phyloP scores from a whole-genome alignment of 306 rosid genomes.

The Urtica urens region DNA sequence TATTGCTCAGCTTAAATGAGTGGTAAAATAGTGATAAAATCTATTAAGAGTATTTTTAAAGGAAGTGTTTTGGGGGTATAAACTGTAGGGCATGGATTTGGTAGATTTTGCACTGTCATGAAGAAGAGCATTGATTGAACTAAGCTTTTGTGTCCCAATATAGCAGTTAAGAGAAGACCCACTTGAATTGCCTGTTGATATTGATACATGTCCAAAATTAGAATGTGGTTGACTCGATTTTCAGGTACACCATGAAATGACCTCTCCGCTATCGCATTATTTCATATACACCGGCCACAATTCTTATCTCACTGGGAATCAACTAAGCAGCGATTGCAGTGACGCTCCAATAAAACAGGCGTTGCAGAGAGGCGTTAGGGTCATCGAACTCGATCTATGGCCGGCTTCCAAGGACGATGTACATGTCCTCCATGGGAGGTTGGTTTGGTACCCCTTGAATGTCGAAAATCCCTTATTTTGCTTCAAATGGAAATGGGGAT shows the following conservation, averaged over 20 bases:
- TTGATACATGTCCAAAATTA: background rate
- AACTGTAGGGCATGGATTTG: too few species aligned
- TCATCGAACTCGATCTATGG: constrained; percentile 85
- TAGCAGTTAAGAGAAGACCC: too few species aligned
- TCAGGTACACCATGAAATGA: constrained; percentile 95
- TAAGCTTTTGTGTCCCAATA: too few species aligned
- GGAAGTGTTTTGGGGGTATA: too few species aligned
- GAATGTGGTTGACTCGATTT: background rate
- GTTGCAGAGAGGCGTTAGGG: constrained; percentile 57
- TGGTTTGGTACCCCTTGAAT: constrained; percentile 23
- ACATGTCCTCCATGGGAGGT: constrained; percentile 83
- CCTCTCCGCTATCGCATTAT: constrained; percentile 83
- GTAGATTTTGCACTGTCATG: too few species aligned
- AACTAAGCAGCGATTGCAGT: constrained; percentile 84
- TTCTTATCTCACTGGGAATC: constrained; percentile 93
- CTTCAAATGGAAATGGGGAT: background rate
- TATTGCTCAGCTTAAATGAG: too few species aligned
- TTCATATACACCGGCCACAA: constrained; percentile 97
- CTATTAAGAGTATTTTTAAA: too few species aligned
- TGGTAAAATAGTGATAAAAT: too few species aligned
- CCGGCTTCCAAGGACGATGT: constrained; percentile 67
- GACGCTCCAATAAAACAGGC: constrained; percentile 72
- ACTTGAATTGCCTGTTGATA: background rate
- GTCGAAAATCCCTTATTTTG: background rate
- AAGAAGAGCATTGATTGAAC: too few species aligned